These are phyloP conservation scores for Fomitopsis palustris DNA, from an alignment of 1,284 basidiomycete species.

Conservation along the genomic window DNA sequence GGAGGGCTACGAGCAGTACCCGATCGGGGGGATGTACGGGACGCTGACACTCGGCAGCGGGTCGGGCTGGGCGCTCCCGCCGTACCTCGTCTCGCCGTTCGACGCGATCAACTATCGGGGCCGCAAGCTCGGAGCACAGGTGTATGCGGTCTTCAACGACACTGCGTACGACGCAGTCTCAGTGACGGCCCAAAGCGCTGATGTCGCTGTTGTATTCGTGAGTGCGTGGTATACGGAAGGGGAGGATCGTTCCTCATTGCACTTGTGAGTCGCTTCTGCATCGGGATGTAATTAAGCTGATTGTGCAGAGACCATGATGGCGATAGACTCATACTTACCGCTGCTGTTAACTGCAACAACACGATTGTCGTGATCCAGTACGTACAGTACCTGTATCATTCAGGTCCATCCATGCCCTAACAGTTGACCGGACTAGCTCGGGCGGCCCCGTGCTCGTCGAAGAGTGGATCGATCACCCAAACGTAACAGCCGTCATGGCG, in stretches of 20 bases:
- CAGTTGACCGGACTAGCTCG: conserved; percentile 6
- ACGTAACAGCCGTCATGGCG: conserved; percentile 27
- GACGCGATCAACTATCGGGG: conserved; percentile 41
- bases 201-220: conserved; percentile 56
- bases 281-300: too few species aligned
- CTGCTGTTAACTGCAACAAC: conserved; percentile 38
- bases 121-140: conserved; percentile 32
- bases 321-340: conserved; percentile 32
- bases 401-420: too few species aligned
- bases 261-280: neutral
- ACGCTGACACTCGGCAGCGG: conserved; percentile 67
- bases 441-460: conserved; percentile 47
- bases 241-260: conserved; percentile 41
- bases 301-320: conserved; percentile 56
- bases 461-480: conserved; percentile 44
- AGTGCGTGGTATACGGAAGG: conserved; percentile 49
- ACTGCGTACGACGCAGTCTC: neutral
- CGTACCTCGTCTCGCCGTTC: conserved; percentile 41
- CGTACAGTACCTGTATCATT: neutral
- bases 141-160: conserved; percentile 5
- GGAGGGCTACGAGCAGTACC: conserved; percentile 29
- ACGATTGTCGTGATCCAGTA: conserved; percentile 53
- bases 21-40: conserved; percentile 42
- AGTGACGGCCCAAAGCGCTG: conserved; percentile 10
- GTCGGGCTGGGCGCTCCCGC: conserved; percentile 41